phyloP scores from a whole-genome alignment of 129 eudicot species.

The Glebionis coronaria region DNA sequence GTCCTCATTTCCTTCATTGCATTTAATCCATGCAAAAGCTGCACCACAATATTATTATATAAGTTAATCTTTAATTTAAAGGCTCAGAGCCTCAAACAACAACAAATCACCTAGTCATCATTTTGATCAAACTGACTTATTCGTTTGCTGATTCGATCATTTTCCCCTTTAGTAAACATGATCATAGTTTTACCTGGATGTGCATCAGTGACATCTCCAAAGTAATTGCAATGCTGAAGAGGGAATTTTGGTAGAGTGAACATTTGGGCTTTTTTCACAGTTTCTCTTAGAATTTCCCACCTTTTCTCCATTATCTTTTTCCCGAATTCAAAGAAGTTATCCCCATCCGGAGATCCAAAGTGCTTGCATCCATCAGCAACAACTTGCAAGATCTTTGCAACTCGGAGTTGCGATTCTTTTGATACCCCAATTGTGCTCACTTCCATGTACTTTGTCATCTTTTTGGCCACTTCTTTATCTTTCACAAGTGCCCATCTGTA shows the following conservation, averaged over 20 bases:
- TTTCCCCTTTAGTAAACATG: too few species aligned
- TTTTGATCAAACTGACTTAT: too few species aligned
- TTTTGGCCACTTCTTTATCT: constrained; percentile 68
- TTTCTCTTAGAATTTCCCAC: constrained; percentile 62
- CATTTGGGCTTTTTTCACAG: constrained; percentile 26
- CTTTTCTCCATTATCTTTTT: constrained; percentile 49
- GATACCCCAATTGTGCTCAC: constrained; percentile 81
- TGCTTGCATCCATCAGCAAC: constrained; percentile 56
- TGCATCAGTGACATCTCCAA: constrained; percentile 35
- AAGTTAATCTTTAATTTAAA: too few species aligned
- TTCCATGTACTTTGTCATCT: constrained; percentile 57
- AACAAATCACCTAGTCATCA: too few species aligned
- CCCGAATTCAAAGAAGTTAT: constrained; percentile 49
- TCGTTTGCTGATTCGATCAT: too few species aligned
- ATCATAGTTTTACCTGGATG: neutral
- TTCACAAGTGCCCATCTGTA: constrained; percentile 93
- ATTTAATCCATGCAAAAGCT: too few species aligned
- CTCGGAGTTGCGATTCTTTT: constrained; percentile 75
- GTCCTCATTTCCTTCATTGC: too few species aligned
- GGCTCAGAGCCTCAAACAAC: too few species aligned
- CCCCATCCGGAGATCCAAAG: constrained; percentile 18
- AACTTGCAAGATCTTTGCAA: constrained; percentile 61
- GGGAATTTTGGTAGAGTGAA: constrained; percentile 56
- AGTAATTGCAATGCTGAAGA: constrained; percentile 51
- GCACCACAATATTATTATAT: too few species aligned